These are phyloP conservation scores for Xylaria telfairii DNA, from an alignment of 495 filamentous ascomycete species.

Conservation along the genomic window DNA sequence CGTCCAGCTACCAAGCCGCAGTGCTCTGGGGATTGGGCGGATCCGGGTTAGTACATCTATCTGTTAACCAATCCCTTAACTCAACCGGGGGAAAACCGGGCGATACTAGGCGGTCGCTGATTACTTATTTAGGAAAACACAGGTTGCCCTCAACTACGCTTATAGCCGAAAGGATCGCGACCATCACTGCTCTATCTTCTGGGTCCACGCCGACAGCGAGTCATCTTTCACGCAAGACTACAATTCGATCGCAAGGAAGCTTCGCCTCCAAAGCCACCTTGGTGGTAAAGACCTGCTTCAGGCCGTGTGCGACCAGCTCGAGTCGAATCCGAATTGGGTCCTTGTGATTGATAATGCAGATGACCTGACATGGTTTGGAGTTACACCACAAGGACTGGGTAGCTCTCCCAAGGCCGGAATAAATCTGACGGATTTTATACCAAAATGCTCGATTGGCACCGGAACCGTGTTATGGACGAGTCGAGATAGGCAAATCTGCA, in stretches of 20 bases:
- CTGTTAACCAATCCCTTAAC: no score
- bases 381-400: background rate
- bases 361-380: constrained; percentile 35
- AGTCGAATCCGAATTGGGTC: constrained; percentile 37
- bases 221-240: constrained; percentile 40
- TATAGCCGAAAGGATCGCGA: constrained; percentile 34
- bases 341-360: constrained; percentile 49
- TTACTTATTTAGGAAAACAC: constrained; percentile 38
- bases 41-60: constrained; percentile 33
- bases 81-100: no score
- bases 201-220: constrained; percentile 40
- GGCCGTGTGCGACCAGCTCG: constrained; percentile 26
- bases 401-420: constrained; percentile 14
- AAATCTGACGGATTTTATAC: constrained; percentile 25
- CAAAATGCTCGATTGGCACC: constrained; percentile 23
- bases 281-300: constrained; percentile 22
- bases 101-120: no score
- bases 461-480: constrained; percentile 43
- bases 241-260: constrained; percentile 32
- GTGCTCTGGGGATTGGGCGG: constrained; percentile 33
- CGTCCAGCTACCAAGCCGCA: constrained; percentile 23
- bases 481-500: constrained; percentile 33
- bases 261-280: constrained; percentile 28
- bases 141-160: constrained; percentile 39
- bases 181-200: constrained; percentile 38